phyloP scores from a whole-genome alignment of 495 filamentous ascomycete genomes.

The Daldinia vernicosa region DNA sequence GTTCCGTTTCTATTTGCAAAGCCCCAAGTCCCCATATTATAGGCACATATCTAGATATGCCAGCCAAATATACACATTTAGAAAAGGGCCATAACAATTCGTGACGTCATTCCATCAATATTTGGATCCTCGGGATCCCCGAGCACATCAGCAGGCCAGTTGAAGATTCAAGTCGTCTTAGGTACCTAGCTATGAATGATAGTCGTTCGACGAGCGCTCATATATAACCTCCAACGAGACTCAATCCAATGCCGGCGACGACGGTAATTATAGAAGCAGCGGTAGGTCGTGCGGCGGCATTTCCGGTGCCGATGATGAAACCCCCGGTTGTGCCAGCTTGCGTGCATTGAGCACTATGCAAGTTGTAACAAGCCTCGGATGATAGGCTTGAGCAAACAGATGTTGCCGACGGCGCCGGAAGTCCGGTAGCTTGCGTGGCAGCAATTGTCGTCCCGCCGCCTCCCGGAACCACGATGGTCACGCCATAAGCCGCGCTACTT shows the following conservation, averaged over 20 bases:
- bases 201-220: conserved; percentile 15
- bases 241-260: conserved; percentile 42
- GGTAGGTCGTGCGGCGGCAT: conserved; percentile 38
- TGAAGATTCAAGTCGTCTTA: background rate
- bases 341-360: conserved; percentile 64
- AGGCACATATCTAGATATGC: conserved; percentile 22
- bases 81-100: conserved; percentile 35
- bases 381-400: conserved; percentile 74
- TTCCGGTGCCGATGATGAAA: conserved; percentile 39
- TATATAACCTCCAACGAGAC: conserved; percentile 39
- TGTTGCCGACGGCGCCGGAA: conserved; percentile 59
- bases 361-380: conserved; percentile 65
- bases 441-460: conserved; percentile 62
- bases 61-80: conserved; percentile 31
- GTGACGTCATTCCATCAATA: conserved; percentile 35
- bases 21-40: conserved; percentile 4
- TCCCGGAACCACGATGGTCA: conserved; percentile 69
- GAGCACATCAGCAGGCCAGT: conserved; percentile 1
- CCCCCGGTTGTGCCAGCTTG: conserved; percentile 46
- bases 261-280: conserved; percentile 41
- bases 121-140: background rate
- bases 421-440: conserved; percentile 45
- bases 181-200: background rate
- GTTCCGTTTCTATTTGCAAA: conserved; percentile 19
- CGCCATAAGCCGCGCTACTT: conserved; percentile 61